A percentile compares a stretch with the other conserved stretches of the same genome.
phyloP scores from a whole-genome alignment of 2,329 filamentous ascomycete species.

The Penicillium polonicum region DNA sequence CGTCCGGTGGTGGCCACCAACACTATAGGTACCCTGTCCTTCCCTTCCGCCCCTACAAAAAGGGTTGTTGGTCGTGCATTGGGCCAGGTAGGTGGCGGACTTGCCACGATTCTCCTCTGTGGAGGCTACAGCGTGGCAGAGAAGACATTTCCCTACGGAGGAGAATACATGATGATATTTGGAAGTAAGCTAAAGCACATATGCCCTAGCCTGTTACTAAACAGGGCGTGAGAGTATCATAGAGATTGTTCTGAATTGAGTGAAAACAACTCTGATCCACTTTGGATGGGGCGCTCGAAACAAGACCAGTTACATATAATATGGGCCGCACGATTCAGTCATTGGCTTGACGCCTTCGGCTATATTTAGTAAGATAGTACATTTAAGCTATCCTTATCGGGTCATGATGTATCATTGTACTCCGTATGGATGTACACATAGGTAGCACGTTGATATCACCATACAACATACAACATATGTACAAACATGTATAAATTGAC shows the following conservation, averaged over 20 bases:
- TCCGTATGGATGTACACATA: background rate
- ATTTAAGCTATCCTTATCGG: background rate
- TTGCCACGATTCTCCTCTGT: background rate
- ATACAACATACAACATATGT: background rate
- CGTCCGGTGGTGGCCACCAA: background rate
- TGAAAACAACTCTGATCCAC: background rate
- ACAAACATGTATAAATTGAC: background rate
- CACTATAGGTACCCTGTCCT: background rate
- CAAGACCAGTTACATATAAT: background rate
- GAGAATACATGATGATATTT: background rate
- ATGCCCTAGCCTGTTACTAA: background rate
- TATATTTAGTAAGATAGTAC: constrained; percentile 1
- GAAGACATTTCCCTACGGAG: background rate
- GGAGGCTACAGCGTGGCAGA: background rate
- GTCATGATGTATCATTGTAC: background rate
- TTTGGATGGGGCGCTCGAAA: background rate
- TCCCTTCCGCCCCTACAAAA: too few relatives aligned
- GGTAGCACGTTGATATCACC: background rate
- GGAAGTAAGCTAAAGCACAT: background rate
- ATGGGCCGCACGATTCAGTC: background rate
- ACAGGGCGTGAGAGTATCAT: background rate
- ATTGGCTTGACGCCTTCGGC: background rate
- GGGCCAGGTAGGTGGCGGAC: background rate
- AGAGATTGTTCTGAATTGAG: background rate
- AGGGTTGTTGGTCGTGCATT: too few relatives aligned